Conservation (phyloP, 208 protist genomes). For the Tritrichomonas foetus region DNA sequence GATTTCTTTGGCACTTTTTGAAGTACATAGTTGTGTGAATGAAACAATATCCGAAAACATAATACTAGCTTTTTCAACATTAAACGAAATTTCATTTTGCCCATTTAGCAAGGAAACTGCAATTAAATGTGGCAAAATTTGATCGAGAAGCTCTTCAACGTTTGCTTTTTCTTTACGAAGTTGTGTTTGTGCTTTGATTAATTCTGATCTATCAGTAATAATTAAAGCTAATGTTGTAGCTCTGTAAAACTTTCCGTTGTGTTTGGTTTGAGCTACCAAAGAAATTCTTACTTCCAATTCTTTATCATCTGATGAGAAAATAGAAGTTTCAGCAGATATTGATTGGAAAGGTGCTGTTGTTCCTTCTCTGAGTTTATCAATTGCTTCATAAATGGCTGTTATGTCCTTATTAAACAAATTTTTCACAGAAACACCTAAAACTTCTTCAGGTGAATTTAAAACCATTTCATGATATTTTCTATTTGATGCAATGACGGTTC, state of each 20-base stretch:
- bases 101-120: background rate
- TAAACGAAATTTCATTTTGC: background rate
- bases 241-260: background rate
- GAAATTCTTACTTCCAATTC: background rate
- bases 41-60: background rate
- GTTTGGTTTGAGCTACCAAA: background rate
- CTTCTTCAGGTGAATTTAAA: background rate
- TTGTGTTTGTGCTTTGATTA: background rate
- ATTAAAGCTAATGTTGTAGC: background rate
- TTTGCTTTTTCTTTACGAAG: background rate
- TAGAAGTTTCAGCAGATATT: background rate
- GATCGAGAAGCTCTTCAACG: background rate
- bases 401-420: background rate
- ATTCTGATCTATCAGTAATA: background rate
- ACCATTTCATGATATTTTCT: slow-evolving; percentile 3
- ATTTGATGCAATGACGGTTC: slow-evolving; percentile 4
- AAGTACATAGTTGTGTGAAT: background rate
- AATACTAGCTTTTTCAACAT: background rate
- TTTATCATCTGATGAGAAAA: background rate
- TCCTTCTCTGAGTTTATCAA: background rate
- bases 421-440: background rate
- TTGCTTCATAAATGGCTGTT: background rate
- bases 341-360: background rate
- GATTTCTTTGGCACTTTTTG: background rate
- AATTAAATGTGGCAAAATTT: background rate